Percentiles rank a stretch among this genome's conserved stretches.
Evolutionary conservation across 768 basidiomycete genomes (phyloP).

Genomic region (Tricholomella constricta): DNA sequence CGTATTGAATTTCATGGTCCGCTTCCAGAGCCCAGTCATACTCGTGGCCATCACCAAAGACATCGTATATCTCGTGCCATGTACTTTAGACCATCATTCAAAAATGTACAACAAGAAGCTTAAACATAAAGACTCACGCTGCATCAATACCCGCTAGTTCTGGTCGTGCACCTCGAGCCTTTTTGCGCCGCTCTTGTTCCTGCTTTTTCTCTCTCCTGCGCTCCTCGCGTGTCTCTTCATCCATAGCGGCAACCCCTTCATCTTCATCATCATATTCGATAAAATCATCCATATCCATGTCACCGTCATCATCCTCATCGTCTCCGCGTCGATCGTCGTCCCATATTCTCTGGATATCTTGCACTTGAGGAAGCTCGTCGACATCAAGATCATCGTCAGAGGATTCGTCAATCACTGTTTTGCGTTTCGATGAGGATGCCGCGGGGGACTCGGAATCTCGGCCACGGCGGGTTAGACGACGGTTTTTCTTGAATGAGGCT

Average conservation of each 20-base stretch:
- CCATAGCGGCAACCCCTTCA: conserved; percentile 69
- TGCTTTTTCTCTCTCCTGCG: conserved; percentile 66
- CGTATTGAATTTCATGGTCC: conserved; percentile 63
- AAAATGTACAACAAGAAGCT: not conserved
- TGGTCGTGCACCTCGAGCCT: conserved; percentile 61
- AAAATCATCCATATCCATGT: conserved; percentile 76
- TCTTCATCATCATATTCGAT: conserved; percentile 83
- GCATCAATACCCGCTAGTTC: conserved; percentile 82
- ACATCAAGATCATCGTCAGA: conserved; percentile 77
- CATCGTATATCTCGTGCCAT: conserved; percentile 94
- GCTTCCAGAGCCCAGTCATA: conserved; percentile 93
- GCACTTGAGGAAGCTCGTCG: conserved; percentile 54
- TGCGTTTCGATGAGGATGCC: conserved; percentile 61
- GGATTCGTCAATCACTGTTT: conserved; percentile 64
- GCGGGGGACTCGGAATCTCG: conserved; percentile 70
- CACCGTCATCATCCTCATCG: conserved; percentile 74
- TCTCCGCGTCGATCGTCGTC: conserved; percentile 72
- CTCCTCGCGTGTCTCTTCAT: conserved; percentile 77
- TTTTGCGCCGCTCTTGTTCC: conserved; percentile 69
- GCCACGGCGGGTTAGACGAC: conserved; percentile 71
- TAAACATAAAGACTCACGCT: conserved; percentile 52
- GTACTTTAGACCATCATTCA: conserved; percentile 51
- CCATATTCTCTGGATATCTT: conserved; percentile 76
- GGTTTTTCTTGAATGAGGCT: conserved; percentile 65
- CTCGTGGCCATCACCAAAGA: conserved; percentile 95